Evolutionary conservation across 2,329 filamentous ascomycete species (phyloP).

Genomic region (Trichoderma guizhouense): DNA sequence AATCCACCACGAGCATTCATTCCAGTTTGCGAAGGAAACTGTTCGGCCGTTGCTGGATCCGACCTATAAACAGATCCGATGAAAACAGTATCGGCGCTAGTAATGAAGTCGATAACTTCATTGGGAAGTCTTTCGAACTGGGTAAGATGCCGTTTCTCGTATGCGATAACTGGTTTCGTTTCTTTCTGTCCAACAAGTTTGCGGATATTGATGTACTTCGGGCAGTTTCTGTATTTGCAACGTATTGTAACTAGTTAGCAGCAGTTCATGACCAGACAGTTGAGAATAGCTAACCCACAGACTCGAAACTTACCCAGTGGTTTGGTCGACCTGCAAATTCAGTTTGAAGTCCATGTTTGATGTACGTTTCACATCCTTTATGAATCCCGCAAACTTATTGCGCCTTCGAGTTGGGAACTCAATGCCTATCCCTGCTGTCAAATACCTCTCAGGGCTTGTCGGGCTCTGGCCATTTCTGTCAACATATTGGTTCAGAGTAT

Average conservation of each 20-base stretch:
- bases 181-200: neutral
- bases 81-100: conserved; percentile 12
- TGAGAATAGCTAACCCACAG: neutral
- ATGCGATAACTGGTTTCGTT: conserved; percentile 2
- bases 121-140: conserved; percentile 8
- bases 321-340: conserved; percentile 10
- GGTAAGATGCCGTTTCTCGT: conserved; percentile 1
- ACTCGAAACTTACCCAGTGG: neutral
- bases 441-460: neutral
- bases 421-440: conserved; percentile 13
- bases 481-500: conserved; percentile 3
- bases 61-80: conserved; percentile 9
- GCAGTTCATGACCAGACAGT: neutral
- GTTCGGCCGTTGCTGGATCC: neutral
- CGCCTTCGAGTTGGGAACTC: conserved; percentile 14
- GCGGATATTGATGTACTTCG: conserved; percentile 16
- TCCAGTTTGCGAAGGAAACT: conserved; percentile 5
- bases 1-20: conserved; percentile 13
- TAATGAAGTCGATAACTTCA: conserved; percentile 12
- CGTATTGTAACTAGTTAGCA: neutral
- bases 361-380: neutral
- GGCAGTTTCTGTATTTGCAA: neutral
- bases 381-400: conserved; percentile 17
- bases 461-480: neutral
- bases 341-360: neutral